Base-by-base conservation (phyloP, 2,329 filamentous ascomycete genomes). In the Aureobasidium sp. region DNA sequence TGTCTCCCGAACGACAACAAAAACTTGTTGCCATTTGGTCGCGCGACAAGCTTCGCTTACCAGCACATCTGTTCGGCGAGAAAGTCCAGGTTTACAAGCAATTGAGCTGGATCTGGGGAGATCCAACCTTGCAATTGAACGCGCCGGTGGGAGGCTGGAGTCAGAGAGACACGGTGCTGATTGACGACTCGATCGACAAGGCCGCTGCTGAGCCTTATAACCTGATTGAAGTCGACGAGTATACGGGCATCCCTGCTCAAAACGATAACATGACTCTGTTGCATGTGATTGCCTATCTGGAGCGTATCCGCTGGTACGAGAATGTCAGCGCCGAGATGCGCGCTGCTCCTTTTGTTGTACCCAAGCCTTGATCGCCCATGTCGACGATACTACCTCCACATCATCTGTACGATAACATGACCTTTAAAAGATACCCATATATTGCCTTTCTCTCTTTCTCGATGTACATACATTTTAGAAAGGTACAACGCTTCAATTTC, bases 11-110 rank as follows among this genome's bases (percentile, higher is more conserved):
- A 79, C 11, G 45, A 1, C 80, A 88, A 66, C 78, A 77, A 36
- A 62, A 74, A 0, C 79, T 95, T 21, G 79, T 90, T 34, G 88
- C 86, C 21, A 76, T 87, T 60, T 97, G 92, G 91, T 87, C 80
- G 6, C 85, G 94, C 34, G 87, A 96, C 68, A 83, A 81, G 30
- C 87, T 97, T 62, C 84, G 84, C 25, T 81, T 99, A 4, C 81
- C 81, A 0, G 44, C 67, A 0, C 64, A 72, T 3, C 87, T 96
- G 71, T 96, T 89, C 76, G 76, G 80, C 62, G 67, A 74, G 54
- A 88, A 89, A 62, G 85, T 93, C 0, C 90, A 95, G 72, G 91
- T 92, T 62, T 97, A 97, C 80, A 99, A 99, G 78, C 83, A 89
- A 41, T 81, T 99, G 3, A 79, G 84, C 0, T 78, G 75, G 54